Evolutionary conservation across 2,329 filamentous ascomycete species (phyloP).

Genomic region (Neofusicoccum laricinum): DNA sequence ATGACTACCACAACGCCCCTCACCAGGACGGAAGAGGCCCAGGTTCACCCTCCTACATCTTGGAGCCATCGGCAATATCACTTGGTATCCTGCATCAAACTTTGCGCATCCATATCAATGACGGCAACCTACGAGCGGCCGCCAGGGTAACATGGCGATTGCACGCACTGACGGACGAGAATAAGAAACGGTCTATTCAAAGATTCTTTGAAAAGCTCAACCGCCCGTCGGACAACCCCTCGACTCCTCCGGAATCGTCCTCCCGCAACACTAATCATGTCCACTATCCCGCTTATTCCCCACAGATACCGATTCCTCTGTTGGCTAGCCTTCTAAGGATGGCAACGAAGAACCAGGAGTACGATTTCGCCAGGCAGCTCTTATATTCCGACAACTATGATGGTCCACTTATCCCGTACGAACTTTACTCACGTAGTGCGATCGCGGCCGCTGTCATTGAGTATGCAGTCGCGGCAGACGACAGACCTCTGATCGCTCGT

Average conservation of each 20-base stretch:
- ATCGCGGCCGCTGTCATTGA: slow-evolving; percentile 54
- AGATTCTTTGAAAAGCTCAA: slow-evolving; percentile 41
- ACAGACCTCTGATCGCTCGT: slow-evolving; percentile 34
- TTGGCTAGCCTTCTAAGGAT: slow-evolving; percentile 53
- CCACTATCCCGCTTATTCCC: slow-evolving; percentile 42
- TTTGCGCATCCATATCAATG: slow-evolving; percentile 38
- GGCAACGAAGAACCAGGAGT: slow-evolving; percentile 44
- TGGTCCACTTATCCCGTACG: slow-evolving; percentile 49
- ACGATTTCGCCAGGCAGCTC: slow-evolving; percentile 53
- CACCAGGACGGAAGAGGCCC: slow-evolving; percentile 19
- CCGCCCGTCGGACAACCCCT: neutral
- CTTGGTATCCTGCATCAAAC: slow-evolving; percentile 44
- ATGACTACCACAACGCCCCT: slow-evolving; percentile 36
- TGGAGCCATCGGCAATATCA: slow-evolving; percentile 42
- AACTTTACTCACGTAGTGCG: slow-evolving; percentile 45
- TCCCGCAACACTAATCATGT: slow-evolving; percentile 30
- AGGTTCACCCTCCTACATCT: slow-evolving; percentile 37
- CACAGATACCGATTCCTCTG: slow-evolving; percentile 46
- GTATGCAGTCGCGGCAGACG: slow-evolving; percentile 51
- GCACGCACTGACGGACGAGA: slow-evolving; percentile 41
- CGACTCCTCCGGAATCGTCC: slow-evolving; percentile 26
- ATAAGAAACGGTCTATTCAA: slow-evolving; percentile 41
- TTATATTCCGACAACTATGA: slow-evolving; percentile 52
- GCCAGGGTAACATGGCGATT: slow-evolving; percentile 37
- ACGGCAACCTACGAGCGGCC: slow-evolving; percentile 38